Percentiles rank a stretch among this genome's conserved stretches.
Conservation (phyloP, 2,329 filamentous ascomycete species). For the Fusarium sp. region DNA sequence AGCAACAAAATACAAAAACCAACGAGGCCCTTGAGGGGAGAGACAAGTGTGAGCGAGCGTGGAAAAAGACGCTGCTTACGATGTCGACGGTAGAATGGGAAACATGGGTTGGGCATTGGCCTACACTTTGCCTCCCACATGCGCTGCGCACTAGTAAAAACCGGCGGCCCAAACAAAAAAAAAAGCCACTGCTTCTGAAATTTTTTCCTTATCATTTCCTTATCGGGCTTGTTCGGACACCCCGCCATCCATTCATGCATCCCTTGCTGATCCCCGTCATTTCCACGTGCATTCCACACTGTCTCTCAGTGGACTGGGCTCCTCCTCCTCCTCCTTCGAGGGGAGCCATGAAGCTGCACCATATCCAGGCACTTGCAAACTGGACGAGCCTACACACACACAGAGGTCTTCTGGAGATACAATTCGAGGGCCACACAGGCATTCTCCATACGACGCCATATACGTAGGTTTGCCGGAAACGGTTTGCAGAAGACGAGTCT, state of each 20-base stretch:
- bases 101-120: conserved; percentile 36
- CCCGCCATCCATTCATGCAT: conserved; percentile 26
- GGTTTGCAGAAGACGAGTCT: neutral
- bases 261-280: conserved; percentile 28
- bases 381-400: neutral
- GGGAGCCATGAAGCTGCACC: too few relatives aligned
- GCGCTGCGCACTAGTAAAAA: conserved; percentile 2
- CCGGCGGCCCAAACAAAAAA: conserved; percentile 17
- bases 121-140: conserved; percentile 3
- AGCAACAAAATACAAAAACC: conserved; percentile 41
- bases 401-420: neutral
- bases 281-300: conserved; percentile 45
- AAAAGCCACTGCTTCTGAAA: conserved; percentile 17
- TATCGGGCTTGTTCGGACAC: conserved; percentile 36
- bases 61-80: conserved; percentile 43
- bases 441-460: too few relatives aligned
- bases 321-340: too few relatives aligned
- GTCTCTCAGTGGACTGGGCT: conserved; percentile 28
- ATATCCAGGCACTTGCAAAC: neutral
- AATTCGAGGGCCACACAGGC: neutral
- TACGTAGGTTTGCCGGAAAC: neutral
- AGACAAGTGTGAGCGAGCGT: conserved; percentile 32
- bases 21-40: conserved; percentile 46
- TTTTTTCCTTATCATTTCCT: conserved; percentile 41
- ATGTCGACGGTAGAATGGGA: conserved; percentile 30